Percentiles rank a stretch among this genome's conserved stretches.
These are phyloP conservation scores for Astrothelium macrocarpum DNA, from an alignment of 495 filamentous ascomycete genomes.

Conservation along the genomic window DNA sequence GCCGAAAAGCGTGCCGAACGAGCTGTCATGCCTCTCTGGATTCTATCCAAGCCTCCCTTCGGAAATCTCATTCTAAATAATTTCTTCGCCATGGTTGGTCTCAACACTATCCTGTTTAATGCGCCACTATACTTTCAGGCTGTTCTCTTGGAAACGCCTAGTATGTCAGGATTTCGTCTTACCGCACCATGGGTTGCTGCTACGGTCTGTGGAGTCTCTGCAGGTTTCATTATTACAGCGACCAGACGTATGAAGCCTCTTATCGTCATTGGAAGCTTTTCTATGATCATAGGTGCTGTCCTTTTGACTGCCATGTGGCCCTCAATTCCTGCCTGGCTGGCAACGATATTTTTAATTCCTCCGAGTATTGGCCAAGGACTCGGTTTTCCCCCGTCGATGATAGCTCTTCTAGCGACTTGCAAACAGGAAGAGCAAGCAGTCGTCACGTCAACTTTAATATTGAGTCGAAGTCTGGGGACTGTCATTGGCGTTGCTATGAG, in stretches of 20 bases:
- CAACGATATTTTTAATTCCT: conserved; percentile 54
- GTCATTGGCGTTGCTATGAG: conserved; percentile 63
- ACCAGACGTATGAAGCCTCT: conserved; percentile 55
- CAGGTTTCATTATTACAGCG: conserved; percentile 62
- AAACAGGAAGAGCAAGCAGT: conserved; percentile 65
- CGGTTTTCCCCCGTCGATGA: conserved; percentile 51
- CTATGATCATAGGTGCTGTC: conserved; percentile 46
- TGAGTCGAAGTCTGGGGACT: conserved; percentile 58
- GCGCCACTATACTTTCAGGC: conserved; percentile 73
- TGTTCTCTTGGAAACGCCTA: conserved; percentile 61
- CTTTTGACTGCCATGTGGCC: conserved; percentile 43
- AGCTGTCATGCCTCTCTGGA: conserved; percentile 62
- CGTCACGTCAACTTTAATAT: conserved; percentile 57
- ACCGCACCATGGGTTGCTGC: conserved; percentile 49
- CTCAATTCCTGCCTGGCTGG: conserved; percentile 47
- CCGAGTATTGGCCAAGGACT: conserved; percentile 56
- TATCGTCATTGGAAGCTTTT: conserved; percentile 46
- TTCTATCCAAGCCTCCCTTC: conserved; percentile 50
- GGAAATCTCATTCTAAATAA: conserved; percentile 62
- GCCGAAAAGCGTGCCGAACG: conserved; percentile 51
- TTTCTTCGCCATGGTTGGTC: conserved; percentile 51
- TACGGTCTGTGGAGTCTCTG: conserved; percentile 49
- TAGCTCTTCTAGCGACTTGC: conserved; percentile 58
- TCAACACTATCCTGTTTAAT: conserved; percentile 68
- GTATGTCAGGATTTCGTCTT: conserved; percentile 61